Evolutionary conservation across 2,329 filamentous ascomycete genomes (phyloP), one percentile per base, ranked within the genome.

Genomic region (Scolecobasidium constrictum): DNA sequence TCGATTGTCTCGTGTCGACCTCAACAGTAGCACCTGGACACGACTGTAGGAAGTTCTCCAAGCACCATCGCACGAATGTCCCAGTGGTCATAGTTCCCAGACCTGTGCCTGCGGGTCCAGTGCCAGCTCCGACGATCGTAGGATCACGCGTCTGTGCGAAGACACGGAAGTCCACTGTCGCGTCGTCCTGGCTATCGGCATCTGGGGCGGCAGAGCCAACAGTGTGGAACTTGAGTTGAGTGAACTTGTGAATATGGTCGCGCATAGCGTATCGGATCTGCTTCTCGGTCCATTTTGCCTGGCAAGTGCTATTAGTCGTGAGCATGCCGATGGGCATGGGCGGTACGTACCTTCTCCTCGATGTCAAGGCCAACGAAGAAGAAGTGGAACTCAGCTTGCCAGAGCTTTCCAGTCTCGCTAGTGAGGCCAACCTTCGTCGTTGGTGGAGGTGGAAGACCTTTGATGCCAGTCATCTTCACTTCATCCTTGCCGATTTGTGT

Each of bases 281-380:
- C 11, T 51, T 44, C 33, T 56, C 49, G 0, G 51, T 50, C 2
- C 53, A 48, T 21, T 50, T 48, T 34, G 47, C 52, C 37, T 56
- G 34, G 34, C 12, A 36, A 15, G 11, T 15, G 7, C 18, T n/a
- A n/a, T n/a, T n/a, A n/a, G n/a, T n/a, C n/a, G n/a, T n/a, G n/a
- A n/a, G n/a, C n/a, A n/a, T n/a, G n/a, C n/a, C n/a, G n/a, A n/a
- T n/a, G n/a, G n/a, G n/a, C n/a, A n/a, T n/a, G 26, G 9, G n/a
- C 9, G 26, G n/a, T n/a, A 9, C 57, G 50, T 2, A 62, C 62
- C 37, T 56, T 56, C 26, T 54, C 52, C 12, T 49, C 51, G 20
- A 56, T 56, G 28, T 56, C 52, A 1, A 56, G 51, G 4, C 54
- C 53, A 16, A 48, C 50, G 18, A 56, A 43, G 40, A 46, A 56